Conservation (phyloP, 2,329 filamentous ascomycete genomes). For the Leptographium flavum region DNA sequence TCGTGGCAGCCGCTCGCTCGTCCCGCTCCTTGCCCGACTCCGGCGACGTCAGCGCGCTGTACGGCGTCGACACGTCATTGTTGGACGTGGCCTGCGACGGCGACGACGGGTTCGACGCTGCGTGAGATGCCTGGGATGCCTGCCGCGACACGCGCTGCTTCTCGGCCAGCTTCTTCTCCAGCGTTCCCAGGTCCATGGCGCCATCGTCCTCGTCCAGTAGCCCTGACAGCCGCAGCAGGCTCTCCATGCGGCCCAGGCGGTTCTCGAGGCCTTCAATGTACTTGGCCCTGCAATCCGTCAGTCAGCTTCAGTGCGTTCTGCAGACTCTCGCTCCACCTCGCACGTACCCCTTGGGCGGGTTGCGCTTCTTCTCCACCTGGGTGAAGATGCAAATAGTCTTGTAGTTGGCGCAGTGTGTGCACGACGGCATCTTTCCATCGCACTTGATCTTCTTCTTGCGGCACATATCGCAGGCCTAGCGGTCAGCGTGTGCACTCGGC, state of each 20-base stretch:
- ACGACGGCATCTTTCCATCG: conserved; percentile 88
- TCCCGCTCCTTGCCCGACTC: conserved; percentile 21
- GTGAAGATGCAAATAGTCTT: conserved; percentile 97
- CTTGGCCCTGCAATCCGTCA: conserved; percentile 53
- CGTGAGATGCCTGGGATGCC: conserved; percentile 30
- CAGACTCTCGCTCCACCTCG: neutral
- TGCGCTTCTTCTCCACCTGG: conserved; percentile 96
- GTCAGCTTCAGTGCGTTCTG: neutral
- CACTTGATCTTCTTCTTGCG: conserved; percentile 97
- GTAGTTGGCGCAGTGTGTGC: conserved; percentile 93
- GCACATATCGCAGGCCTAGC: conserved; percentile 86
- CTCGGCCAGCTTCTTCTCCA: conserved; percentile 60
- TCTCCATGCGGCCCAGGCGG: conserved; percentile 89
- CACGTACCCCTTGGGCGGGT: conserved; percentile 83
- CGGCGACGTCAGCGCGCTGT: conserved; percentile 41
- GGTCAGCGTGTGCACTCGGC: neutral
- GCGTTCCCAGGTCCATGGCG: conserved; percentile 71
- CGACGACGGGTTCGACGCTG: conserved; percentile 35
- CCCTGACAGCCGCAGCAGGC: conserved; percentile 71
- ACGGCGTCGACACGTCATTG: conserved; percentile 28
- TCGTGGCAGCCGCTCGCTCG: conserved; percentile 8
- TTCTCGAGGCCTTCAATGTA: conserved; percentile 97
- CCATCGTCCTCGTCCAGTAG: conserved; percentile 77
- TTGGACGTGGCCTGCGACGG: conserved; percentile 32
- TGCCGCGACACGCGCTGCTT: conserved; percentile 38